Conservation (phyloP, 2,329 filamentous ascomycete genomes). For the Fusarium fracticaudum region DNA sequence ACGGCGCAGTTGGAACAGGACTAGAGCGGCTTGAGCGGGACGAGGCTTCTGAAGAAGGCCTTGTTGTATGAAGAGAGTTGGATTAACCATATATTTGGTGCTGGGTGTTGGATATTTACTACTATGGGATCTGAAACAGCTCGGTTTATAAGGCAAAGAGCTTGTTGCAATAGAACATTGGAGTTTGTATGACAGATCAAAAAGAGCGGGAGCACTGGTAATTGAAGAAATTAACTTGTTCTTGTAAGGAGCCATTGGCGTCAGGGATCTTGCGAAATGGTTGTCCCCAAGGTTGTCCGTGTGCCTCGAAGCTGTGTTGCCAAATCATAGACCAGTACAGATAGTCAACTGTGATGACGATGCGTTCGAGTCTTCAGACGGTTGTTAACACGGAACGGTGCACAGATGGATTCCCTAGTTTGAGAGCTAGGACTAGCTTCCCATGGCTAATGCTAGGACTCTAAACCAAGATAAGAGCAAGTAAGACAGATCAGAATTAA, state of each 20-base stretch:
- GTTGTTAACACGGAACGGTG: slow-evolving; percentile 14
- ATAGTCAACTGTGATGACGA: neutral
- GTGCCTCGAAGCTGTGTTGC: neutral
- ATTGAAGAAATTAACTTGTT: slow-evolving; percentile 13
- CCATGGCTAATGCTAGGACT: slow-evolving; percentile 26
- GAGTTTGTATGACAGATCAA: slow-evolving; percentile 25
- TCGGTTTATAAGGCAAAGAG: slow-evolving; percentile 16
- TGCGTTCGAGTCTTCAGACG: neutral
- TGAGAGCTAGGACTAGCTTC: slow-evolving; percentile 9
- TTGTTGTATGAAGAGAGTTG: slow-evolving; percentile 48
- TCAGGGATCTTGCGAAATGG: slow-evolving; percentile 14
- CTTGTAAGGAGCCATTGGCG: slow-evolving; percentile 6
- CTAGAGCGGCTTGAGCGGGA: slow-evolving; percentile 66
- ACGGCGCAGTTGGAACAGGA: slow-evolving; percentile 69
- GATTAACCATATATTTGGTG: slow-evolving; percentile 7
- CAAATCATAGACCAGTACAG: neutral
- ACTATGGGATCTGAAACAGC: slow-evolving; percentile 4
- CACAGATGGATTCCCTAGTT: neutral
- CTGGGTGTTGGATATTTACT: slow-evolving; percentile 29
- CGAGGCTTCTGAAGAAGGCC: slow-evolving; percentile 60
- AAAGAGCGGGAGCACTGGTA: slow-evolving; percentile 20
- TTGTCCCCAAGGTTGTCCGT: slow-evolving; percentile 7
- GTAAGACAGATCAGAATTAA: slow-evolving; percentile 28
- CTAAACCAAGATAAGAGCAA: slow-evolving; percentile 12
- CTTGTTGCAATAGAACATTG: slow-evolving; percentile 10